Evolutionary conservation across 106 monocot species (phyloP).

Genomic region (Gastrodia elata): DNA sequence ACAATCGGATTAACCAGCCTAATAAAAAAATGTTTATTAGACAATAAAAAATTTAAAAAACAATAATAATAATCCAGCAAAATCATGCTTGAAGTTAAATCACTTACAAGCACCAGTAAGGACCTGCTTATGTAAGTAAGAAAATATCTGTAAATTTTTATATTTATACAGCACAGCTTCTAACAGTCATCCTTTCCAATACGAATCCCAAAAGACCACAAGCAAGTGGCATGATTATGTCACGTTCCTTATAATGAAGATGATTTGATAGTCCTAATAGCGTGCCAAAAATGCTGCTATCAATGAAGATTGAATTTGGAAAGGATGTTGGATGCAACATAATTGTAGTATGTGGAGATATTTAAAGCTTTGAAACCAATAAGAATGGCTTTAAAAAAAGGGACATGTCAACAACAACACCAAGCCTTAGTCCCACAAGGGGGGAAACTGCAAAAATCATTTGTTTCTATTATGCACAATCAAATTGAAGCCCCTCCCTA

Average conservation of each 20-base stretch:
- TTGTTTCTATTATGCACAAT: too few relatives aligned
- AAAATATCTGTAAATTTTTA: neutral
- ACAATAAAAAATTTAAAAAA: neutral
- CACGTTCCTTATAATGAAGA: neutral
- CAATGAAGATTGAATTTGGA: neutral
- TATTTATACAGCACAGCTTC: neutral
- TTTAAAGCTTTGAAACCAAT: neutral
- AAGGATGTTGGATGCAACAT: neutral
- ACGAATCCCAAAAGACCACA: neutral
- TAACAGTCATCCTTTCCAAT: neutral
- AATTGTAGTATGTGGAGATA: neutral
- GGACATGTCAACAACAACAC: too few relatives aligned
- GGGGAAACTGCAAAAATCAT: too few relatives aligned
- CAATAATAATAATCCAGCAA: too few relatives aligned
- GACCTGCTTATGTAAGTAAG: neutral
- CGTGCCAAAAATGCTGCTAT: neutral
- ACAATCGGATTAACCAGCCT: conserved; percentile 96
- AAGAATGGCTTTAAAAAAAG: neutral
- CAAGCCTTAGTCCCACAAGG: too few relatives aligned
- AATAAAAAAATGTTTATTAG: conserved; percentile 10
- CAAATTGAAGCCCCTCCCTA: too few relatives aligned
- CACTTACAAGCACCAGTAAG: neutral
- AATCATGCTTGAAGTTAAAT: neutral
- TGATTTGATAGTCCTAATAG: neutral
- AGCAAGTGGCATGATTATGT: neutral